Conservation (phyloP, 2,329 filamentous ascomycete genomes). For the Camptophora hylomeconis region DNA sequence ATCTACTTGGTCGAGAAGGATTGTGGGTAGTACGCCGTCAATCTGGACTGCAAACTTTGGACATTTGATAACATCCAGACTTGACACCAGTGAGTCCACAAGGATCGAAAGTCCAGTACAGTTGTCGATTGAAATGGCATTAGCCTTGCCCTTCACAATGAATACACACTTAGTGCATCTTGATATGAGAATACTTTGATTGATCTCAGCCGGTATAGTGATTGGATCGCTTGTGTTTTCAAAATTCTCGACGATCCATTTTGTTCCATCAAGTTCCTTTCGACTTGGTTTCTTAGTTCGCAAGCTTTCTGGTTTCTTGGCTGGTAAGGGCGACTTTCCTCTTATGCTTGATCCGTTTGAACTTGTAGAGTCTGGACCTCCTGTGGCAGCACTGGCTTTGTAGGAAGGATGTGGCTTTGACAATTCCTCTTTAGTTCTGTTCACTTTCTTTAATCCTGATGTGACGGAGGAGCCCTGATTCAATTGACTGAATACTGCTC, state of each 20-base stretch:
- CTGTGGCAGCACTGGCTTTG: constrained; percentile 59
- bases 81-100: constrained; percentile 78
- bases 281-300: constrained; percentile 67
- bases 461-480: constrained; percentile 87
- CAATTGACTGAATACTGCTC: constrained; percentile 80
- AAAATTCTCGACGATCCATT: constrained; percentile 94
- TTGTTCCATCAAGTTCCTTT: constrained; percentile 73
- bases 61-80: constrained; percentile 89
- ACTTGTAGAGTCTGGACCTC: constrained; percentile 39
- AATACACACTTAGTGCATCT: constrained; percentile 85
- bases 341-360: constrained; percentile 40
- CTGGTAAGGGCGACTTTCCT: constrained; percentile 75
- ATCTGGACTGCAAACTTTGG: constrained; percentile 92
- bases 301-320: constrained; percentile 77
- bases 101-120: constrained; percentile 71
- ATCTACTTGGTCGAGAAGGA: constrained; percentile 88
- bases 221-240: constrained; percentile 60
- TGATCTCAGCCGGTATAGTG: constrained; percentile 67
- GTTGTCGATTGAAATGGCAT: constrained; percentile 94
- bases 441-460: constrained; percentile 78
- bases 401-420: constrained; percentile 95
- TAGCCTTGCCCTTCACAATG: constrained; percentile 83
- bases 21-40: constrained; percentile 68
- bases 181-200: constrained; percentile 83
- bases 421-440: constrained; percentile 90